Conservation (phyloP, 1,284 basidiomycete genomes). For the Boletus sp. region DNA sequence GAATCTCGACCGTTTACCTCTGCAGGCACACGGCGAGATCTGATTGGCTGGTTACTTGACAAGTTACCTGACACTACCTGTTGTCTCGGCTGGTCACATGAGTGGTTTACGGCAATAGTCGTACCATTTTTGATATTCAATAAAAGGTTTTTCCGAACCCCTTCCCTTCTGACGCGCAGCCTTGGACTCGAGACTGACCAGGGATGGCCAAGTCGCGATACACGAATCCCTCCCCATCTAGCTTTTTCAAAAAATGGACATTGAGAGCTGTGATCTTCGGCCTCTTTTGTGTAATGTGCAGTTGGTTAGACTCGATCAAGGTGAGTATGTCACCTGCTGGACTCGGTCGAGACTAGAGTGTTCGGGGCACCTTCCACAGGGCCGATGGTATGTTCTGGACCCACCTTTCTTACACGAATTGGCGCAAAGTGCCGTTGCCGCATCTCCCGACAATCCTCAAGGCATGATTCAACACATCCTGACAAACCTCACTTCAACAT, state of each 20-base stretch:
- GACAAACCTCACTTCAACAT: slow-evolving; percentile 65
- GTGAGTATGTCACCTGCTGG: slow-evolving; percentile 30
- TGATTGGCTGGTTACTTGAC: no score
- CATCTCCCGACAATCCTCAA: slow-evolving; percentile 56
- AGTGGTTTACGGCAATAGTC: background rate
- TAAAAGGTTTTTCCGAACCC: background rate
- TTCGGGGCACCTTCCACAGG: slow-evolving; percentile 30
- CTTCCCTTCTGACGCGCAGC: background rate
- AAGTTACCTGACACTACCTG: background rate
- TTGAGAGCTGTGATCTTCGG: slow-evolving; percentile 39
- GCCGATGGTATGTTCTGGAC: slow-evolving; percentile 70
- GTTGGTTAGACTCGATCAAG: slow-evolving; percentile 57
- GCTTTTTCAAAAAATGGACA: slow-evolving; percentile 42
- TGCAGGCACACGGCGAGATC: no score
- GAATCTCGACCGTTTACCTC: no score
- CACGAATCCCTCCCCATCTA: background rate
- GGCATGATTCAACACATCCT: slow-evolving; percentile 78
- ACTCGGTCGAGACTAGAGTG: background rate
- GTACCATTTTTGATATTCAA: background rate
- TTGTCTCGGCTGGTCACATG: background rate
- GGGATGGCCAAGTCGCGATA: slow-evolving; percentile 10
- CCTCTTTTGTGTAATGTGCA: slow-evolving; percentile 41
- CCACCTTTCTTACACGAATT: slow-evolving; percentile 63
- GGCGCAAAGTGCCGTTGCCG: slow-evolving; percentile 65
- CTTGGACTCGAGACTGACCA: no score